phyloP scores from a whole-genome alignment of 495 filamentous ascomycete species.

The Aspergillus ellipticus region DNA sequence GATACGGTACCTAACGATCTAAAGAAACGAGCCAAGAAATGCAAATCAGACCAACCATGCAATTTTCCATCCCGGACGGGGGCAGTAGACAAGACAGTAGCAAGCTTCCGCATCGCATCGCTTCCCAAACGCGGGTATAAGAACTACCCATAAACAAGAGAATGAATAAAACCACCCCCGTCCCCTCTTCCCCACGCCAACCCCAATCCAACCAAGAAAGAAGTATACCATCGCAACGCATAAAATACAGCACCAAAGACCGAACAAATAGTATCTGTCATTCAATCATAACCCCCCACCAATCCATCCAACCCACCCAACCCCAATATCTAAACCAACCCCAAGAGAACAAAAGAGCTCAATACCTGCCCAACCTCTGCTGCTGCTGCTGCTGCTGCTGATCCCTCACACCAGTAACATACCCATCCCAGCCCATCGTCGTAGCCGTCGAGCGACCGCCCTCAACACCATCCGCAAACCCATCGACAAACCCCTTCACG shows the following conservation, averaged over 20 bases:
- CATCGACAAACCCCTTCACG: conserved; percentile 51
- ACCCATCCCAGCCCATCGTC: conserved; percentile 9
- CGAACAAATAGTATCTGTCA: too few species aligned
- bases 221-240: neutral
- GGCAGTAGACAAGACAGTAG: neutral
- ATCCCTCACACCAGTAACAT: conserved; percentile 2
- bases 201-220: neutral
- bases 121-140: neutral
- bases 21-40: neutral
- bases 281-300: too few species aligned
- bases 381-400: too few species aligned
- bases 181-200: neutral
- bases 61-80: neutral
- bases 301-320: too few species aligned
- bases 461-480: conserved; percentile 36
- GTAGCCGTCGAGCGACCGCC: conserved; percentile 11
- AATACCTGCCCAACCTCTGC: neutral
- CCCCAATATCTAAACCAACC: too few species aligned
- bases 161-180: neutral
- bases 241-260: neutral
- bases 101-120: too few species aligned
- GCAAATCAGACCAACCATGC: neutral
- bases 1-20: neutral
- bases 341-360: neutral
- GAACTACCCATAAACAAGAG: neutral